Evolutionary conservation across 257 asterid species (phyloP), one percentile per base, ranked within the genome.

Genomic region (Primulina eburnea): DNA sequence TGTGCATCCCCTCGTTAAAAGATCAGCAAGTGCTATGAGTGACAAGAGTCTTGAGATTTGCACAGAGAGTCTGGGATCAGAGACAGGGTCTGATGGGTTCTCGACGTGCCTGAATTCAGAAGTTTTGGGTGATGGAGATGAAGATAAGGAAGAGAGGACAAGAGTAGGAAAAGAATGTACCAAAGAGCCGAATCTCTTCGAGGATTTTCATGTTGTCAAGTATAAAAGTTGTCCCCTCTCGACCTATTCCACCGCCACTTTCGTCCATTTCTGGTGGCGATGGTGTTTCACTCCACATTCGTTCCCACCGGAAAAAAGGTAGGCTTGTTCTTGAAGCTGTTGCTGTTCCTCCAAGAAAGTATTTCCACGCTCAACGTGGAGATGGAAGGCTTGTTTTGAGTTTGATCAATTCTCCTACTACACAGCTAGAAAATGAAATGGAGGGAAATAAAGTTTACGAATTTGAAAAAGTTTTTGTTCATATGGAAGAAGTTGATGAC

Each of bases 61-160:
- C 75, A 92, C 98, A 0, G 98, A 92, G 78, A 86, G 90, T 21
- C 96, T 92, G 2, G 97, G 98, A 1, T 88, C 97, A 0, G 98
- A 92, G 62, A 88, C 96, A 0, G 98, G 97, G 4, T 83, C 98
- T 0, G 97, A 85, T 20, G 76, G 85, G 24, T 82, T 84, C 60
- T 69, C 91, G 8, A 65, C 82, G 14, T 66, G 72, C 71, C 73
- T 83, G n/a, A 47, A 72, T 43, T 76, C 85, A 0, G 82, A 81
- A 29, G 14, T 11, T n/a, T 59, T 47, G 3, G 76, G 69, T 33
- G 83, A 84, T 50, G 72, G 1, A 7, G 85, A 78, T 0, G 76
- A 77, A 3, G 83, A 67, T 8, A 65, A 62, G 26, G 55, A 64
- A 26, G 43, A 72, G 2, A 43, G 10, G 4, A 59, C 29, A 1